Evolutionary conservation across 2,329 filamentous ascomycete genomes (phyloP), one percentile per base, ranked within the genome.

Genomic region (Ampelomyces quisqualis): DNA sequence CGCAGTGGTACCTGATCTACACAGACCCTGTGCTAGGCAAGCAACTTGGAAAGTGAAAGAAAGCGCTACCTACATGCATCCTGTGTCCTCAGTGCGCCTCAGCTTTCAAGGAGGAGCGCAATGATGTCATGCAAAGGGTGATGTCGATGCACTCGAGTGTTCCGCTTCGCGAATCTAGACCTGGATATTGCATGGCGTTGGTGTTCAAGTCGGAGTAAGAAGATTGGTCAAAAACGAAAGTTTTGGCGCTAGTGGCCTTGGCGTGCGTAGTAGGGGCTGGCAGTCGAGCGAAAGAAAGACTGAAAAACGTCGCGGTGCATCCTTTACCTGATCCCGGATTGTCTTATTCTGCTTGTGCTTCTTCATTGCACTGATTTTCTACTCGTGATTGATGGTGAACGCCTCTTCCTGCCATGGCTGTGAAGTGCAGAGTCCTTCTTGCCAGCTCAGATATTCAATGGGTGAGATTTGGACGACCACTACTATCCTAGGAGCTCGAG

Each of bases 1-100:
- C 13, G 26, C 13, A 28, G 7, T 28, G 13, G 6, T 6, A 23
- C 21, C 10, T 23, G 21, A 23, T 23, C 21, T 23, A 10, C 21
- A 23, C 6, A 23, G n/a, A 6, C 21, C 21, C 10, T 28, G 26
- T 13, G 26, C 26, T 13, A 3, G n/a, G 13, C 5, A 3, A 32
- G n/a, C 11, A 14, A 17, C 29, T 10, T 9, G 6, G n/a, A 14
- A 18, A 2, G 32, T 11, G 26, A 9, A 26, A 14, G 18, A 26
- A 18, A 26, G 21, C 19, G 29, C 14, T 19, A 50, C 47, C 38
- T 43, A 50, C 47, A 40, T 50, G 47, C 47, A 50, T 50, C 9
- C 11, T 40, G 44, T 11, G 10, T 19, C 6, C 18, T 11, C 14
- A 9, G 14, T 7, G 14, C 29, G 28, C n/a, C 29, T 31, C 29